Base-by-base conservation (phyloP, 1,284 basidiomycete species). In the Trichosporon sp. region DNA sequence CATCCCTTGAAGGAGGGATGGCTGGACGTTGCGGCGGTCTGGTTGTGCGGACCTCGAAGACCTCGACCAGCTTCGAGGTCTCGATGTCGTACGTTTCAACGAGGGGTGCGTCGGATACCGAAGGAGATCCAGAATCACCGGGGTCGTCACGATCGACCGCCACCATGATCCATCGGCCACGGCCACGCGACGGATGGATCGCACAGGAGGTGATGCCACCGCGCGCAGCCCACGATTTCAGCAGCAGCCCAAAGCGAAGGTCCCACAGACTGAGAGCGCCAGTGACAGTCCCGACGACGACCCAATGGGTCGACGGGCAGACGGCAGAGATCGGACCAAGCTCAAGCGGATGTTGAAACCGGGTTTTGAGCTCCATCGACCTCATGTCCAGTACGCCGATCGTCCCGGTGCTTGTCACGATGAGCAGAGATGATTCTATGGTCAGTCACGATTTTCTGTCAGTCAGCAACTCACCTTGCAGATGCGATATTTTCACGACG, bases 261-360 rank as follows among this genome's bases (percentile, higher is more conserved):
- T 99, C 95, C 94, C 95, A 98, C 1, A 98, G 83, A 3, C 88
- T 87, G 7, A 98, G 81, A 9, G 88, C 85, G 4, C 95, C 95
- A 1, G 86, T 86, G 2, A 89, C 86, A 0, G 95, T 95, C 1
- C 92, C 95, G 31, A 91, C 87, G 6, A 95, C 83, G 34, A 94
- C 82, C 95, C 95, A 98, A 4, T 89, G 86, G 27, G 86, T 86
- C 70, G 89, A 89, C 27, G 86, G 85, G 70, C 91, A 95, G 59
- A 96, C 78, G 57, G 88, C 87, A 0, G 92, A 90, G 60, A 97
- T 90, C 0, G 92, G 87, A 0, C 95, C 95, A 65, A 87, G 85
- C 71, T 95, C 90, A 23, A 87, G 85, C 2, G 94, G 92, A 71
- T 95, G 91, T 65, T 89, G 85, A 83, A 95, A 86, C 0, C 84